Evolutionary conservation across 75 land plant species (phyloP).

Genomic region (Pseudotsuga menziesii): DNA sequence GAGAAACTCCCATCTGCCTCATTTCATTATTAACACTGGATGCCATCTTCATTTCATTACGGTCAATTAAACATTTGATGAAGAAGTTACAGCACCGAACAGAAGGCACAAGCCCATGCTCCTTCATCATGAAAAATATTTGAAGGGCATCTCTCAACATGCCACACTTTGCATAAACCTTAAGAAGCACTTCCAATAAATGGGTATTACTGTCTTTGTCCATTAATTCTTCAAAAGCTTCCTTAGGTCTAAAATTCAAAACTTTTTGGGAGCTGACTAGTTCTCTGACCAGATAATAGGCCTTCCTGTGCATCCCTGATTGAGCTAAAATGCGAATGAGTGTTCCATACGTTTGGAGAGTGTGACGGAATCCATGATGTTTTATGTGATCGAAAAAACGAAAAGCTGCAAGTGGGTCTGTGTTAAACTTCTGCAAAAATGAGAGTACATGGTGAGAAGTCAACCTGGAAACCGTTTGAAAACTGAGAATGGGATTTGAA

Average conservation of each 20-base stretch:
- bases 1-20: not conserved
- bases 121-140: not conserved
- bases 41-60: conserved; percentile 8
- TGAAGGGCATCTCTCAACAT: not conserved
- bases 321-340: conserved; percentile 1
- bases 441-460: not conserved
- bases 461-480: conserved; percentile 5
- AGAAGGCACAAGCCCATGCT: not conserved
- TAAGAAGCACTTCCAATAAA: conserved; percentile 1
- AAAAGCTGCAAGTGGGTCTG: not conserved
- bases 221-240: not conserved
- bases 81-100: conserved; percentile 9
- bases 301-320: not conserved
- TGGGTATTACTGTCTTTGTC: not conserved
- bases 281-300: not conserved
- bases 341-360: not conserved
- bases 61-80: conserved; percentile 4
- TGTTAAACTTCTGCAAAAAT: not conserved
- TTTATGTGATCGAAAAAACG: not conserved
- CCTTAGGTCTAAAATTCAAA: not conserved
- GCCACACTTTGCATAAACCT: conserved; percentile 3
- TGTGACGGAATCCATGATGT: not conserved
- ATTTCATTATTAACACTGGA: conserved; percentile 1
- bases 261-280: not conserved
- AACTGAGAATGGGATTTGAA: not conserved